Percentiles rank a stretch among this genome's conserved stretches.
Conservation (phyloP, 176 grass and related monocot species). For the Musa itinerans region DNA sequence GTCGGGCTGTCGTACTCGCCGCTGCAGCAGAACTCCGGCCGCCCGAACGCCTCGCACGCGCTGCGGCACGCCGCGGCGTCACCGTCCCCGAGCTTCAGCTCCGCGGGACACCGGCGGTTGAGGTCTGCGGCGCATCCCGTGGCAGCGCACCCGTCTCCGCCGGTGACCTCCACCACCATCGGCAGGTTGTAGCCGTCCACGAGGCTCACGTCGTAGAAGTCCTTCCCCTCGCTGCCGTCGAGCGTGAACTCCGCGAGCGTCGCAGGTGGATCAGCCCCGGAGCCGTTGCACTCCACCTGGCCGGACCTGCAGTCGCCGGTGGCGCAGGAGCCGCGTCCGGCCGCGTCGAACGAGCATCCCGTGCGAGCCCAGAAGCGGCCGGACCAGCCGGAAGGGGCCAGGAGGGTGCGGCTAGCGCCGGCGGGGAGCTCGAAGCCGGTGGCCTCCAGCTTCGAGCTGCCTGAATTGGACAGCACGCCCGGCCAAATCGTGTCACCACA, state of each 20-base stretch:
- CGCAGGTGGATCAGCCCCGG: slow-evolving; percentile 51
- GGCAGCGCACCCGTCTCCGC: slow-evolving; percentile 30
- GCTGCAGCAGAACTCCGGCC: slow-evolving; percentile 88
- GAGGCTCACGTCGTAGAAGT: slow-evolving; percentile 91
- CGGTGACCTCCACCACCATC: slow-evolving; percentile 43
- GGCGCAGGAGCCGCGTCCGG: slow-evolving; percentile 48
- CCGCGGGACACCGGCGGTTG: slow-evolving; percentile 50
- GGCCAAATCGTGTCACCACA: slow-evolving; percentile 83
- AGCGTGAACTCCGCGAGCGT: slow-evolving; percentile 80
- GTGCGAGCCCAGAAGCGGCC: slow-evolving; percentile 87
- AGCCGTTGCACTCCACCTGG: slow-evolving; percentile 57
- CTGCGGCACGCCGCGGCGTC: slow-evolving; percentile 19
- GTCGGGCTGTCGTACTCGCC: slow-evolving; percentile 47
- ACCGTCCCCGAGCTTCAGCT: slow-evolving; percentile 42
- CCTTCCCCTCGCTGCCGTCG: slow-evolving; percentile 34
- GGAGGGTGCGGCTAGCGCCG: slow-evolving; percentile 42
- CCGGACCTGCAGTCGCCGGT: slow-evolving; percentile 80
- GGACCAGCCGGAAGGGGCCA: slow-evolving; percentile 55
- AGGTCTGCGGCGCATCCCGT: slow-evolving; percentile 70
- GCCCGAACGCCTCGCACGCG: no score
- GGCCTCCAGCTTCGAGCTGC: slow-evolving; percentile 45
- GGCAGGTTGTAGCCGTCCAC: slow-evolving; percentile 92
- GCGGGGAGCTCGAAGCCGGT: slow-evolving; percentile 62
- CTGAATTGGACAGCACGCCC: slow-evolving; percentile 70
- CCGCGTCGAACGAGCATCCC: slow-evolving; percentile 57